Base-by-base conservation (phyloP, 2,329 filamentous ascomycete genomes). In the Ramularia endophylla region DNA sequence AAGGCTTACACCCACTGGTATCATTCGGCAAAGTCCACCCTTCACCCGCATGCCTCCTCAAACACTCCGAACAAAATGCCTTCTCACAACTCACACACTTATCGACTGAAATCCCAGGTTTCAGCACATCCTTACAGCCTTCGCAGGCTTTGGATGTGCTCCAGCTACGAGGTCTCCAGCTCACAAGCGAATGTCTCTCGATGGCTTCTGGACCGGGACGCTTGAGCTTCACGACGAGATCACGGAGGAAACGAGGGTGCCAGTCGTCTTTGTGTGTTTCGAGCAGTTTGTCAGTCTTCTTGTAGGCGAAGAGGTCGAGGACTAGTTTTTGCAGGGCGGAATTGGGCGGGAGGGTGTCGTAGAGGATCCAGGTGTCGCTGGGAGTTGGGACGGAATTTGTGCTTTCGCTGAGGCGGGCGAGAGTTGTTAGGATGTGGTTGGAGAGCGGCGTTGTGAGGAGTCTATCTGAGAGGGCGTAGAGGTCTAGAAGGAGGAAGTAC, bases 361-460 rank as follows among this genome's bases (percentile, higher is more conserved):
- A 73, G 15, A 74, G 55, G 27, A 71, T 67, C 52, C 65, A 64
- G 8, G 70, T 73, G 48, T 74, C 70, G 38, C 51, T 60, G 2
- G 70, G 70, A 8, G 70, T 74, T 1, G 69, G 66, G 3, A 74
- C 70, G n/a, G 57, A 63, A 48, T 74, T 74, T 3, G 70, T 72
- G 6, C 49, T 44, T 48, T 74, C 70, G 8, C 68, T 67, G 12
- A 72, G 58, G 9, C 66, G 61, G 16, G 67, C 62, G 16, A 72
- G 63, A 16, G 60, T 58, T 46, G 67, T 65, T 6, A 70, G 53
- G 39, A 70, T 60, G 28, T 63, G 59, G 56, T 74, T 74, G 41
- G 63, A 59, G 2, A 72, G 59, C 6, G 57, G 63, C 33, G 70
- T 68, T 31, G 71, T 63, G 41, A 65, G 62, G n/a, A 74, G 58